A percentile compares a stretch with the other conserved stretches of the same genome.
These are phyloP conservation scores for Naematelia aurantialba DNA, from an alignment of 768 basidiomycete genomes.

Conservation along the genomic window DNA sequence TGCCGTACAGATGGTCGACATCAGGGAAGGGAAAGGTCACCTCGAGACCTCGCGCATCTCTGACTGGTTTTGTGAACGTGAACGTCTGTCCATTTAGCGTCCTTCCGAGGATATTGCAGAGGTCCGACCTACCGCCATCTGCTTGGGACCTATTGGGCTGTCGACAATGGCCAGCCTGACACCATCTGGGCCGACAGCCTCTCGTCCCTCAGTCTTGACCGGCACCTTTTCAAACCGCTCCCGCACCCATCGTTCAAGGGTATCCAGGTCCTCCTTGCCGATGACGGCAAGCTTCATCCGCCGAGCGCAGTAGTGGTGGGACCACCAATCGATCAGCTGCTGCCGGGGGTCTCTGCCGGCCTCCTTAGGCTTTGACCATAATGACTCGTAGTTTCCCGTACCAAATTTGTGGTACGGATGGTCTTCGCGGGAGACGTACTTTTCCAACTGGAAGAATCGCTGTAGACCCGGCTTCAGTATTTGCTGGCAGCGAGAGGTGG, in stretches of 20 bases:
- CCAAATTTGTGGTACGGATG: constrained; percentile 92
- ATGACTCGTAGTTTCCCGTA: constrained; percentile 62
- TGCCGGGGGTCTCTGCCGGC: constrained; percentile 51
- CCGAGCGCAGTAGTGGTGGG: constrained; percentile 52
- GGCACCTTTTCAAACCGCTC: constrained; percentile 45
- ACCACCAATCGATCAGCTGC: constrained; percentile 53
- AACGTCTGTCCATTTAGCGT: constrained; percentile 39
- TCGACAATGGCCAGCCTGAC: constrained; percentile 39
- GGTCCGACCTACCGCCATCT: constrained; percentile 38
- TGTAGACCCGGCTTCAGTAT: constrained; percentile 60
- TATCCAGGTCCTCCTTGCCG: constrained; percentile 49
- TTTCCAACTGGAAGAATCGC: constrained; percentile 90
- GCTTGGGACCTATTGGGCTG: constrained; percentile 35
- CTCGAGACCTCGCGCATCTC: constrained; percentile 78
- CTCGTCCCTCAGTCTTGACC: constrained; percentile 32
- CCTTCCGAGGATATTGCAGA: background rate
- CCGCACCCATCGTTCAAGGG: constrained; percentile 45
- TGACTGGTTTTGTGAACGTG: constrained; percentile 74
- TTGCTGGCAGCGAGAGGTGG: constrained; percentile 61
- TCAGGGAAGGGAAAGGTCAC: constrained; percentile 60
- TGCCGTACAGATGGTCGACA: constrained; percentile 54
- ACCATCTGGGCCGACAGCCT: constrained; percentile 31
- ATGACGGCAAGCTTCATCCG: constrained; percentile 60
- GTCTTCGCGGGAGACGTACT: constrained; percentile 70
- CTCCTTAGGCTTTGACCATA: constrained; percentile 51